Percentiles rank a stretch among this genome's conserved stretches.
Evolutionary conservation across 768 basidiomycete genomes (phyloP).

Genomic region (Pleurotus djamor): DNA sequence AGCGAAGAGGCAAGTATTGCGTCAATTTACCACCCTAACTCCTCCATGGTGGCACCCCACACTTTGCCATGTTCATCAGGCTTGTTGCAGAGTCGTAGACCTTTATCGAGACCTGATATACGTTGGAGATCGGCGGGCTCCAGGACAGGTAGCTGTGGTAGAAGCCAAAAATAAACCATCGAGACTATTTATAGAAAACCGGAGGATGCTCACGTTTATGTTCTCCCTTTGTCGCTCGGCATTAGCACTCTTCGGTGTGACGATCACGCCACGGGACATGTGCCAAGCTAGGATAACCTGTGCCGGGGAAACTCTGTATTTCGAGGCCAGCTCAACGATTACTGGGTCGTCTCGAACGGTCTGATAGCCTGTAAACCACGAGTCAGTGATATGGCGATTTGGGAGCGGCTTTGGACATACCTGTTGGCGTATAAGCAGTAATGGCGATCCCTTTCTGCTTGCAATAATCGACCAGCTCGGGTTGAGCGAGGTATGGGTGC

Average conservation of each 20-base stretch:
- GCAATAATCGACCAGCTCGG: conserved; percentile 44
- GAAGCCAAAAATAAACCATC: neutral
- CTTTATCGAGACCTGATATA: conserved; percentile 42
- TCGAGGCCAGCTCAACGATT: conserved; percentile 41
- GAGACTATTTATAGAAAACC: neutral
- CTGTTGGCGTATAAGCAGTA: conserved; percentile 48
- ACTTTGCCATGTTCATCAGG: conserved; percentile 29
- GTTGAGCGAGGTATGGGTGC: conserved; percentile 52
- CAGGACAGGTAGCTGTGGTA: conserved; percentile 30
- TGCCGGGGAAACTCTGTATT: conserved; percentile 41
- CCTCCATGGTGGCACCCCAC: conserved; percentile 35
- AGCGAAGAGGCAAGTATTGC: no score
- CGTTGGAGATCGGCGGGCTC: conserved; percentile 39
- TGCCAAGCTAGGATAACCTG: conserved; percentile 56
- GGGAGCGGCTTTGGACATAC: conserved; percentile 15
- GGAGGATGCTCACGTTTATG: conserved; percentile 30
- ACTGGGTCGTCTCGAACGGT: conserved; percentile 43
- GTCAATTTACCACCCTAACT: conserved; percentile 30
- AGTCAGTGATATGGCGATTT: neutral
- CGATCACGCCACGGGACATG: conserved; percentile 37
- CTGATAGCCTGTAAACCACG: conserved; percentile 30
- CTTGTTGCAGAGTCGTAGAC: conserved; percentile 37
- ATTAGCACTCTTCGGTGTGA: conserved; percentile 48
- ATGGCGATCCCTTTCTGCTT: conserved; percentile 45
- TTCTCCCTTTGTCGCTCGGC: conserved; percentile 47